Base-by-base conservation (phyloP, 176 grass and related monocot species). In the Cenchrus purpureus region DNA sequence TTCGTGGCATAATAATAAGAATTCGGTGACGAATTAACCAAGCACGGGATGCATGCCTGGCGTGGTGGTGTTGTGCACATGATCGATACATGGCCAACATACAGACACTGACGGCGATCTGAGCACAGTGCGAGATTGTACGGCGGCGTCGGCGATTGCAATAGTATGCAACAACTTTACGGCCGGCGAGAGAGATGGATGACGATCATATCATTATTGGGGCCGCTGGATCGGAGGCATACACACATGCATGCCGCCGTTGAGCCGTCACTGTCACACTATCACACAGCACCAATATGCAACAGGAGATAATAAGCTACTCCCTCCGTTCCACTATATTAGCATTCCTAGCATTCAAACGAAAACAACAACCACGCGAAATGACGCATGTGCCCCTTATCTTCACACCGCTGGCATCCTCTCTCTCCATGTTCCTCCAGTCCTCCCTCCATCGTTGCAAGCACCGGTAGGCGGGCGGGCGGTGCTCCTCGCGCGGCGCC, bases 221-320 rank as follows among this genome's bases (percentile, higher is more conserved):
- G 50, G 22, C 25, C 71, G 67, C 42, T 19, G 45, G n/a, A 62
- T 62, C 15, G 72, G 71, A 28, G 71, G 49, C 71, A 74, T 16
- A 32, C 31, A 5, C 17, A 40, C 37, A 67, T 0, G 59, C 34
- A 66, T 1, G 68, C 59, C 49, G 68, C 59, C 49, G 87, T 74
- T 88, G 81, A 79, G 87, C 75, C 74, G 87, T 89, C 87, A 46
- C 70, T 73, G 70, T 73, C 69, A 25, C 44, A 25, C 44, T 48
- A 48, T 57, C 57, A 49, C 69, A 32, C 66, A 31, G 25, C 44
- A 73, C 48, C 74, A 72, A 79, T 65, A 25, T 67, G 50, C 22
- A 79, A 74, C 81, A 88, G 80, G 73, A 83, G 80, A 83, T 83
- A 83, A 83, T 83, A 83, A 79, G 65, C n/a, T 15, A 25, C 22